These are phyloP conservation scores for Salpingoeca rosetta DNA, from an alignment of 78 protist genomes.

Conservation along the genomic window DNA sequence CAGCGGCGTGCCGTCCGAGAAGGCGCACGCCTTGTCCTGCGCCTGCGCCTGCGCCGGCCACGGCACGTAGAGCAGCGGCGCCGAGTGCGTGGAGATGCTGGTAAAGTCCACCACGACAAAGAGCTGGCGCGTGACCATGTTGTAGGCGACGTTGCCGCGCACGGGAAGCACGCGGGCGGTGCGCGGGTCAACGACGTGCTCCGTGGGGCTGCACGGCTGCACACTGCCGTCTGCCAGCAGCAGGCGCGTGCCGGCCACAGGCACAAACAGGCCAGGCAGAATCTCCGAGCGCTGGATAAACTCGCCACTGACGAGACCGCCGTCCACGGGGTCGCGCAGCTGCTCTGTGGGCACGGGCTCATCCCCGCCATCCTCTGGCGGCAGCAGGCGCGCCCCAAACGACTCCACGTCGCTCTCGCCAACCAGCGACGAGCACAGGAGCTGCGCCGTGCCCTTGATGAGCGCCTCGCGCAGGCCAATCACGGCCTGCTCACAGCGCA, in stretches of 20 bases:
- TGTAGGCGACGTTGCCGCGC: not conserved
- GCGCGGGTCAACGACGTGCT: not conserved
- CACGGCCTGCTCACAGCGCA: not conserved
- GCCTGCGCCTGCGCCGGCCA: not conserved
- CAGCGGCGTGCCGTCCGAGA: not conserved
- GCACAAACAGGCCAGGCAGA: not conserved
- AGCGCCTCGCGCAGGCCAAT: no score
- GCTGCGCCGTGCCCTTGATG: not conserved
- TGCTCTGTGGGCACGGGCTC: not conserved
- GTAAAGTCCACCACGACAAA: not conserved
- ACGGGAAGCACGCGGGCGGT: slow-evolving; percentile 6
- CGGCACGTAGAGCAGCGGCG: not conserved
- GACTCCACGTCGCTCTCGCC: not conserved
- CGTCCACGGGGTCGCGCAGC: not conserved
- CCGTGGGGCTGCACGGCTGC: not conserved
- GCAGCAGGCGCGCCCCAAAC: not conserved
- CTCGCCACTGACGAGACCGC: not conserved
- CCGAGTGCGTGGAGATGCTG: no score
- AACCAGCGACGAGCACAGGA: not conserved
- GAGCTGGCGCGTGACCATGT: not conserved
- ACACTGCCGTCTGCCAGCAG: not conserved
- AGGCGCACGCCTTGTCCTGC: no score
- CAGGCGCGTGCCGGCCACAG: not conserved
- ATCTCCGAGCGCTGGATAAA: not conserved
- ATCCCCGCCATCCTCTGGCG: not conserved